A percentile compares a stretch with the other conserved stretches of the same genome.
These are phyloP conservation scores for Apiospora rasikravindrae DNA, from an alignment of 2,329 filamentous ascomycete genomes.

Conservation along the genomic window DNA sequence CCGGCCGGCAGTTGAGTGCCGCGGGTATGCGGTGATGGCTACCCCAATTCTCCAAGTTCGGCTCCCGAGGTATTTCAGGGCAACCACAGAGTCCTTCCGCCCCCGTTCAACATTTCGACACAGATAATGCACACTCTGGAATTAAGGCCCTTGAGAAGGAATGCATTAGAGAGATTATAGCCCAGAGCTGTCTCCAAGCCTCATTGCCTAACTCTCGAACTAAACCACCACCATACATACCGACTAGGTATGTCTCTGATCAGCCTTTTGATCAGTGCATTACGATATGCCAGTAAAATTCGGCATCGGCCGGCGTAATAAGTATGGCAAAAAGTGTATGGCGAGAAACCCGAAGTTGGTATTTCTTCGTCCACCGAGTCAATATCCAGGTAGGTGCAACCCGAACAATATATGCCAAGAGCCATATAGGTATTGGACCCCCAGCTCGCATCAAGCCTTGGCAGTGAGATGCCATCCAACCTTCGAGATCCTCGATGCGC, in stretches of 20 bases:
- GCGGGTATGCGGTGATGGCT: background rate
- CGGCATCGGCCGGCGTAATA: background rate
- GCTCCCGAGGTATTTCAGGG: background rate
- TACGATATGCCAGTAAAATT: background rate
- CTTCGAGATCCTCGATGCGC: slow-evolving; percentile 3
- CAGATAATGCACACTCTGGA: background rate
- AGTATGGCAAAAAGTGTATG: background rate
- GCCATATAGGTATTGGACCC: background rate
- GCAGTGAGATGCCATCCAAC: background rate
- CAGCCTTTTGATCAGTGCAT: background rate
- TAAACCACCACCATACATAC: background rate
- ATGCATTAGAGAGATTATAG: background rate
- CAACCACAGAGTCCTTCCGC: background rate
- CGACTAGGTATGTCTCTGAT: background rate
- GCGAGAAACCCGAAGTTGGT: background rate
- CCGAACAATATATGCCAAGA: background rate
- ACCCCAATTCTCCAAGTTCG: background rate
- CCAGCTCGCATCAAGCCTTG: background rate
- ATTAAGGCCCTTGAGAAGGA: background rate
- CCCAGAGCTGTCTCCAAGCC: background rate
- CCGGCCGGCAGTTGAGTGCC: slow-evolving; percentile 3
- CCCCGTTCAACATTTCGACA: background rate
- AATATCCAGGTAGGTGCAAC: background rate
- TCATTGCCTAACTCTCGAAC: background rate
- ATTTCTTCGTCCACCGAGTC: background rate